phyloP scores from a whole-genome alignment of 2,329 filamentous ascomycete genomes.

The Pseudogymnoascus sp. region DNA sequence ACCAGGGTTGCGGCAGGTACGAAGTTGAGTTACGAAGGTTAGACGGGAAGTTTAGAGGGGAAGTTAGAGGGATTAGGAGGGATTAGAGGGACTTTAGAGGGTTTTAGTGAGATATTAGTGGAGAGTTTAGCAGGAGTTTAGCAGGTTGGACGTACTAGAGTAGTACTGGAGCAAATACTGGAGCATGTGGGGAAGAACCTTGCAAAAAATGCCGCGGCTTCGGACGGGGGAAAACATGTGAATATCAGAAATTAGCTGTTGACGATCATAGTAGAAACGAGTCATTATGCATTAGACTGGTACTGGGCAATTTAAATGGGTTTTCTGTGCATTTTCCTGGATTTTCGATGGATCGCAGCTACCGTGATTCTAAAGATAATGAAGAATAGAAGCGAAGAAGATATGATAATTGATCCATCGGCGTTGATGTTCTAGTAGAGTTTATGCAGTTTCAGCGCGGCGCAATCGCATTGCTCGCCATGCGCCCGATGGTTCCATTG shows the following conservation, averaged over 20 bases:
- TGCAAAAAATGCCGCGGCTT: slow-evolving; percentile 5
- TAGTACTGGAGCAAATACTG: not conserved
- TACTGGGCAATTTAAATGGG: not conserved
- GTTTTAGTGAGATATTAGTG: not conserved
- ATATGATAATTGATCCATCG: not conserved
- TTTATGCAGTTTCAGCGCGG: not conserved
- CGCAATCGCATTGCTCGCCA: not conserved
- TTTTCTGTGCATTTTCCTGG: not conserved
- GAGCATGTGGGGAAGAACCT: slow-evolving; percentile 8
- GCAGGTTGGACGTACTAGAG: not conserved
- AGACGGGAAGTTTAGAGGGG: not conserved
- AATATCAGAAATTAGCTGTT: not conserved
- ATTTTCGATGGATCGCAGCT: not conserved
- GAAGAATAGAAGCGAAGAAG: not conserved
- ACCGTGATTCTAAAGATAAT: not conserved
- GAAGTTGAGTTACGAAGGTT: not conserved
- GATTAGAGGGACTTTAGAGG: not conserved
- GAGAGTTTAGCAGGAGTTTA: not conserved
- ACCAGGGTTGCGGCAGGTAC: slow-evolving; percentile 1
- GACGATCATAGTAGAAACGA: not conserved
- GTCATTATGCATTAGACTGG: not conserved
- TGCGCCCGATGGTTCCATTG: not conserved
- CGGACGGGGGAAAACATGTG: not conserved
- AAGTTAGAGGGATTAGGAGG: not conserved
- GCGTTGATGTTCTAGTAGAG: not conserved